Conservation (phyloP, 2,329 filamentous ascomycete genomes). For the Gliomastix tumulicola region DNA sequence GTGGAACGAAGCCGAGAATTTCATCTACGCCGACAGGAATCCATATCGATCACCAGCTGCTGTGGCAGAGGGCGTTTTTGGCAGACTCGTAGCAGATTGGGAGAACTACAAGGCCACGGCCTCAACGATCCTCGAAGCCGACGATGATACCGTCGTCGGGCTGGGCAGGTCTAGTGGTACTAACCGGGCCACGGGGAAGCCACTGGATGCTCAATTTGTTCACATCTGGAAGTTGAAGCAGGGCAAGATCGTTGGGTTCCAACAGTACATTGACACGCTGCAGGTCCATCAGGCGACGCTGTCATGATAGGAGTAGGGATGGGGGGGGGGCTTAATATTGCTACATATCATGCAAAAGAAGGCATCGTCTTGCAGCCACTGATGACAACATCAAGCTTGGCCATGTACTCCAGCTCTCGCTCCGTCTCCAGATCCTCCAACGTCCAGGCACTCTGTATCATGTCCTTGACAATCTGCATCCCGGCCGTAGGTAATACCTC, state of each 20-base stretch:
- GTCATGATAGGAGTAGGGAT: too few species aligned
- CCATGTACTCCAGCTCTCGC: constrained; percentile 1
- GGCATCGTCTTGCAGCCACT: constrained; percentile 3
- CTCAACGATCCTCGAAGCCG: neutral
- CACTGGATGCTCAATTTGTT: neutral
- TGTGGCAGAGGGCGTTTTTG: neutral
- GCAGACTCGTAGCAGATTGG: neutral
- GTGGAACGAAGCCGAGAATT: neutral
- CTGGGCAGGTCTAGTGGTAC: neutral
- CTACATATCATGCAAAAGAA: constrained; percentile 2
- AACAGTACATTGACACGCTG: neutral
- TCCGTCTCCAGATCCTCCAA: constrained; percentile 2
- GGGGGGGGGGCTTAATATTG: too few species aligned
- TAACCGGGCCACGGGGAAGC: neutral
- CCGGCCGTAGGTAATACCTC: neutral
- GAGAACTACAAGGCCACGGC: neutral
- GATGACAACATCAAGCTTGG: constrained; percentile 1
- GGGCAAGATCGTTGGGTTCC: neutral
- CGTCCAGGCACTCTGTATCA: constrained; percentile 4
- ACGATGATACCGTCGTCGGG: neutral
- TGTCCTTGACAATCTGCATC: constrained; percentile 1
- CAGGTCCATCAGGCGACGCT: constrained; percentile 1
- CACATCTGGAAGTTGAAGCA: neutral
- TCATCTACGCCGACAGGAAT: neutral
- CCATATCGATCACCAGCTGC: neutral